A percentile compares a stretch with the other conserved stretches of the same genome.
phyloP scores from a whole-genome alignment of 2,329 filamentous ascomycete genomes.

The Knoxdaviesia proteae region DNA sequence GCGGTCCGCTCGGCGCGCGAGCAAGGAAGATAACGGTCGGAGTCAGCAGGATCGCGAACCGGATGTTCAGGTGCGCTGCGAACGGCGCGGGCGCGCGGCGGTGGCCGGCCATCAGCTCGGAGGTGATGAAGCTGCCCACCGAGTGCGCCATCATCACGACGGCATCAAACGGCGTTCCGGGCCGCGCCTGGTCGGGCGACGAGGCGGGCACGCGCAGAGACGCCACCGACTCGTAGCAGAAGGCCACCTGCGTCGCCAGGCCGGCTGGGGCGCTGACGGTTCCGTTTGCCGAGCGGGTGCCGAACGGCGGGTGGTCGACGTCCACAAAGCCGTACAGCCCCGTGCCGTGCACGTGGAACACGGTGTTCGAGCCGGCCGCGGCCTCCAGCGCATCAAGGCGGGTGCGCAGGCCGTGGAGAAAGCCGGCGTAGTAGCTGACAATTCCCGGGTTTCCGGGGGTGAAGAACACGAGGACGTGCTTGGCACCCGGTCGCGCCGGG shows the following conservation, averaged over 20 bases:
- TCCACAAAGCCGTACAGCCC: slow-evolving; percentile 39
- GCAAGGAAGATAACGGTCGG: slow-evolving; percentile 57
- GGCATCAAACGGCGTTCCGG: slow-evolving; percentile 24
- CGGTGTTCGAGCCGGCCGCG: slow-evolving; percentile 6
- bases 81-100: slow-evolving; percentile 16
- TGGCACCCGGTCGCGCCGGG: slow-evolving; percentile 7
- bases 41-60: slow-evolving; percentile 44
- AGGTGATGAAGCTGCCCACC: slow-evolving; percentile 49
- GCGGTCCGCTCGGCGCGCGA: slow-evolving; percentile 35
- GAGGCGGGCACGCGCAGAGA: slow-evolving; percentile 10
- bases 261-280: slow-evolving; percentile 20
- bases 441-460: slow-evolving; percentile 61
- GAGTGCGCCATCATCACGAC: slow-evolving; percentile 56
- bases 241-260: slow-evolving; percentile 31
- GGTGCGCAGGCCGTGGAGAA: slow-evolving; percentile 35
- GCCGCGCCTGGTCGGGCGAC: slow-evolving; percentile 8
- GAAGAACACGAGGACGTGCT: slow-evolving; percentile 42
- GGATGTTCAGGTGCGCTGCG: slow-evolving; percentile 16
- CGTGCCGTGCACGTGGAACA: slow-evolving; percentile 35
- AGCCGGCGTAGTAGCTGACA: slow-evolving; percentile 51
- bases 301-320: slow-evolving; percentile 25
- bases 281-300: slow-evolving; percentile 6
- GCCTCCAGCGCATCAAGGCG: slow-evolving; percentile 24
- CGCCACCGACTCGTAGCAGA: slow-evolving; percentile 18
- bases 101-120: slow-evolving; percentile 44